Conservation (phyloP, 805 yeast genomes). For the Debaryomyces hansenii region DNA sequence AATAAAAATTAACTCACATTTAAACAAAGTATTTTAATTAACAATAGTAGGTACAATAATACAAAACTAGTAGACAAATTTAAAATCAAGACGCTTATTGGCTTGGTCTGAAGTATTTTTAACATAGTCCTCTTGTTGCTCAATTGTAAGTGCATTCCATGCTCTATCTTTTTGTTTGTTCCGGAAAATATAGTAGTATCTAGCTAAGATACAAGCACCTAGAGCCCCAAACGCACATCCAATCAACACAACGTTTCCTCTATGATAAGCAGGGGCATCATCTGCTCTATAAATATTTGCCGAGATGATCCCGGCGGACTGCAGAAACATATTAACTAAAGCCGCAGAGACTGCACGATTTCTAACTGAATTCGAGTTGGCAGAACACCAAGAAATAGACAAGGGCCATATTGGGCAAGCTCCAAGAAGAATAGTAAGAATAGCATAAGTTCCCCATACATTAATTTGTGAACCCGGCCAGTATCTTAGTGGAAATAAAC, state of each 20-base stretch:
- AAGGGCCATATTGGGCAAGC: conserved; percentile 53
- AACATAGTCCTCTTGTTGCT: conserved; percentile 51
- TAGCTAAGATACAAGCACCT: conserved; percentile 25
- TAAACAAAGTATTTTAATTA: no score
- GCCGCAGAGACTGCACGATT: conserved; percentile 66
- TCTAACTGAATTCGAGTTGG: conserved; percentile 63
- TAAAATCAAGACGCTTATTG: conserved; percentile 55
- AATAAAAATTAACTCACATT: no score
- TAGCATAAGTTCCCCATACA: conserved; percentile 43
- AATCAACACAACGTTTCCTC: conserved; percentile 52
- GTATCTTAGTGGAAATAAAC: conserved; percentile 28
- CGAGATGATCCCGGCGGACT: conserved; percentile 54
- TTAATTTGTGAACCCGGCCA: conserved; percentile 42
- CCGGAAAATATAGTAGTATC: conserved; percentile 39
- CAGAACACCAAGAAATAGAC: conserved; percentile 59
- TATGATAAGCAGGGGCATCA: conserved; percentile 60
- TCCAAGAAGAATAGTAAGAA: conserved; percentile 40
- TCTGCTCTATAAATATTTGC: conserved; percentile 56
- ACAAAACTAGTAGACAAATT: conserved; percentile 21
- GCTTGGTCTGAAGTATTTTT: conserved; percentile 51
- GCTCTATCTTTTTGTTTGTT: conserved; percentile 43
- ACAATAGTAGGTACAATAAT: no score
- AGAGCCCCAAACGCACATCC: conserved; percentile 34
- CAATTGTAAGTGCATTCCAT: conserved; percentile 53
- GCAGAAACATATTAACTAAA: conserved; percentile 63